Percentiles rank a stretch among this genome's conserved stretches.
phyloP scores from a whole-genome alignment of 1,284 basidiomycete genomes.

The Coniferiporia sulphurascens region DNA sequence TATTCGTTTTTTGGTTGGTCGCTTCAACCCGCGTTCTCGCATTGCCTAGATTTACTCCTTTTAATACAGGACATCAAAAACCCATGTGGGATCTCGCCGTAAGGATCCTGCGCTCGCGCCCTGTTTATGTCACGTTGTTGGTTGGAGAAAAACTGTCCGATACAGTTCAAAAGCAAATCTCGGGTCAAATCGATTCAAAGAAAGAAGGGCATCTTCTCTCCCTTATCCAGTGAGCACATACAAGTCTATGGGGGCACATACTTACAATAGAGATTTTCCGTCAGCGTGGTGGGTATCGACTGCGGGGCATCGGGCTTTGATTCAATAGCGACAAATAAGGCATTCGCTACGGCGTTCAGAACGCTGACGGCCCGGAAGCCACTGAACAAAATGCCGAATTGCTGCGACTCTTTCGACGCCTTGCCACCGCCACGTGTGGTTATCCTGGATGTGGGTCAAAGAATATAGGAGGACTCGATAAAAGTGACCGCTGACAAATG shows the following conservation, averaged over 20 bases:
- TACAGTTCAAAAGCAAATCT: not conserved
- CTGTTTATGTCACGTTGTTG: slow-evolving; percentile 4
- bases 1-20: slow-evolving; percentile 3
- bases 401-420: not conserved
- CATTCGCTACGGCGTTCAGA: not conserved
- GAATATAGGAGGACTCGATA: too few relatives aligned
- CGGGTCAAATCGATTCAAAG: not conserved
- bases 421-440: not conserved
- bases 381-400: not conserved
- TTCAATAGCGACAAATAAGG: not conserved
- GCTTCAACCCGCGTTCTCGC: not conserved
- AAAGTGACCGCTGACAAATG: not conserved
- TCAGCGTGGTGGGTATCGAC: slow-evolving; percentile 1
- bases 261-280: not conserved
- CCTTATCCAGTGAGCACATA: not conserved
- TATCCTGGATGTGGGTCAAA: slow-evolving; percentile 2
- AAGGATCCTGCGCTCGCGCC: not conserved
- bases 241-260: not conserved
- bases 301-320: slow-evolving; percentile 4
- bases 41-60: not conserved
- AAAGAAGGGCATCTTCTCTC: not conserved
- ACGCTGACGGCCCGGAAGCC: not conserved
- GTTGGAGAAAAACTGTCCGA: slow-evolving; percentile 1
- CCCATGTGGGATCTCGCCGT: slow-evolving; percentile 7
- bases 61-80: slow-evolving; percentile 2